Percentiles rank a stretch among this genome's conserved stretches.
These are phyloP conservation scores for Elsinoe fawcettii DNA, from an alignment of 2,329 filamentous ascomycete genomes.

Conservation along the genomic window DNA sequence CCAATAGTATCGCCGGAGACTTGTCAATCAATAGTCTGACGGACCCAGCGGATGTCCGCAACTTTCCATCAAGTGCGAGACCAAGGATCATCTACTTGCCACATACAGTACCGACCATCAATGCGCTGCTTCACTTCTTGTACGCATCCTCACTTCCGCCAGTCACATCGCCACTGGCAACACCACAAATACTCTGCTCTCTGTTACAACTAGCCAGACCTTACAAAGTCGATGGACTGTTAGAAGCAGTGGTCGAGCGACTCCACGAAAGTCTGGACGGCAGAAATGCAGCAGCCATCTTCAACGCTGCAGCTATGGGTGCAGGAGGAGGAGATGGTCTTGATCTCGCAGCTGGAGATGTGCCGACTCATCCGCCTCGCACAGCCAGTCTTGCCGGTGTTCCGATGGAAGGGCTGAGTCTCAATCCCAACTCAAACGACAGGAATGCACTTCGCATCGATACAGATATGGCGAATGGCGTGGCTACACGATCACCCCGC, in stretches of 20 bases:
- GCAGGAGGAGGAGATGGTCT: conserved; percentile 85
- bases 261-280: conserved; percentile 85
- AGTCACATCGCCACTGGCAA: conserved; percentile 69
- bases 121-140: conserved; percentile 83
- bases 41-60: conserved; percentile 46
- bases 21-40: conserved; percentile 40
- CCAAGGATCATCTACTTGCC: conserved; percentile 87
- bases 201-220: conserved; percentile 87
- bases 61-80: conserved; percentile 52
- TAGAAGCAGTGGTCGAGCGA: conserved; percentile 87
- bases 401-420: conserved; percentile 12
- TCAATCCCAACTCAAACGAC: conserved; percentile 33
- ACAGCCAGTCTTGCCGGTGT: conserved; percentile 43
- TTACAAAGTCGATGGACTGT: conserved; percentile 83
- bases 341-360: conserved; percentile 45
- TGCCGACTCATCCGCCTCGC: conserved; percentile 33
- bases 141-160: conserved; percentile 86
- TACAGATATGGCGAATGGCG: conserved; percentile 38
- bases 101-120: conserved; percentile 81
- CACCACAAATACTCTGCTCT: conserved; percentile 91
- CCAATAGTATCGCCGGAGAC: conserved; percentile 25
- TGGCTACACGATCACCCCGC: conserved; percentile 25
- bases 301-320: conserved; percentile 97
- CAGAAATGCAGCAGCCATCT: conserved; percentile 89
- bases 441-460: conserved; percentile 40